Evolutionary conservation across 2,329 filamentous ascomycete species (phyloP).

Genomic region (Clonostachys sp.): DNA sequence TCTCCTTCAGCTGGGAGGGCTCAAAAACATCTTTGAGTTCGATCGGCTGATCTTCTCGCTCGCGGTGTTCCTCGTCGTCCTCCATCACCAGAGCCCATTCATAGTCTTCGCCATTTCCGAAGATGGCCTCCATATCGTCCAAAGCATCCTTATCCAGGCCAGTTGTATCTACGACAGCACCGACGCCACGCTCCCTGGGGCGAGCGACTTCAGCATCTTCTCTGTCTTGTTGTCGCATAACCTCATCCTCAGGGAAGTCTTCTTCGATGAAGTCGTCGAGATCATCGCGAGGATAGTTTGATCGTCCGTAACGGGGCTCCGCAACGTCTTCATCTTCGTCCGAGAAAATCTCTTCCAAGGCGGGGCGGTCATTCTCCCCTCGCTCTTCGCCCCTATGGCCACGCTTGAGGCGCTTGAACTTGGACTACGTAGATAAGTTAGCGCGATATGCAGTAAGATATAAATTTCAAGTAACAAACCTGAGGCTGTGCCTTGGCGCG

Average conservation of each 20-base stretch:
- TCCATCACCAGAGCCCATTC: constrained; percentile 90
- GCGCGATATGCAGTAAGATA: constrained; percentile 5
- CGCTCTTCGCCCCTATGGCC: constrained; percentile 76
- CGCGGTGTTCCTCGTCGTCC: constrained; percentile 75
- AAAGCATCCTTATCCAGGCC: constrained; percentile 88
- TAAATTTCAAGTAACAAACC: constrained; percentile 40
- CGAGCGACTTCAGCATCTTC: constrained; percentile 88
- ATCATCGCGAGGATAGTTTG: constrained; percentile 64
- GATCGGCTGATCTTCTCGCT: constrained; percentile 75
- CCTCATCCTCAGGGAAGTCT: constrained; percentile 85
- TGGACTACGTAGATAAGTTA: constrained; percentile 50
- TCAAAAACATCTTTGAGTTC: constrained; percentile 98
- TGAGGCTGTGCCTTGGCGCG: constrained; percentile 59
- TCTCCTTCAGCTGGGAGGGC: constrained; percentile 89
- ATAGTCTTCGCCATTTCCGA: constrained; percentile 93
- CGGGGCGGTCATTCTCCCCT: constrained; percentile 59
- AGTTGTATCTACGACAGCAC: constrained; percentile 70
- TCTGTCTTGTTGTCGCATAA: constrained; percentile 67
- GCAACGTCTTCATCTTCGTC: constrained; percentile 81
- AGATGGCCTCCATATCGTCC: constrained; percentile 94
- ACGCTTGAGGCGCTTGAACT: constrained; percentile 95
- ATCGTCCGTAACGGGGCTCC: constrained; percentile 49
- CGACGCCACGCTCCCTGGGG: constrained; percentile 67
- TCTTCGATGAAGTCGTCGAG: constrained; percentile 97
- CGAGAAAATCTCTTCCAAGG: constrained; percentile 89